Base-by-base conservation (phyloP, 1,284 basidiomycete genomes). In the Xanthoconium separans region DNA sequence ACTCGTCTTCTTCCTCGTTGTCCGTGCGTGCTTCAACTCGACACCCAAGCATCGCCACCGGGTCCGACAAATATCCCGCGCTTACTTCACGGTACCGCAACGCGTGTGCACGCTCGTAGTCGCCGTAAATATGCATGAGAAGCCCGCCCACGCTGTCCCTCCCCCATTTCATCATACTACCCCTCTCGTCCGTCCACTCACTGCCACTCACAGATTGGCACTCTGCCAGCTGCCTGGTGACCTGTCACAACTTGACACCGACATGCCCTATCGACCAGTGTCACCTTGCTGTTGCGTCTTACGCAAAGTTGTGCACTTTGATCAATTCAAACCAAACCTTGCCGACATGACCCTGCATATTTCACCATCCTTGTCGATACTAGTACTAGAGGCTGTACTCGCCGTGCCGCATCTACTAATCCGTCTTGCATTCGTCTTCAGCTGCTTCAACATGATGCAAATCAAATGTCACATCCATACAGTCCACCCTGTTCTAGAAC, bases 321-420 rank as follows among this genome's bases (percentile, higher is more conserved):
- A 22, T 16, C 45, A n/a, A 31, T 31, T 47, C 50, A 51, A 39
- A 37, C 13, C 43, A n/a, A 22, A 4, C n/a, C 31, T 57, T 57
- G 58, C 58, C 57, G 57, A 58, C 27, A 5, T 36, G 56, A 47
- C 57, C 57, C 56, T 58, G 44, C 50, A 58, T 22, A 22, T 61
- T 58, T 36, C 36, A 27, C 0, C 34, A 24, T 37, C 29, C 2
- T 20, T 45, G 10, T 29, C 11, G 16, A 7, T 33, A 33, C 13
- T 33, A 33, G 31, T 33, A 33, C 31, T 27, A 6, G 3, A 27
- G 27, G 7, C 27, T 7, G 7, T 27, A 27, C 27, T 27, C 6
- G 22, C 31, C 13, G 3, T 10, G 11, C 10, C 31, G n/a, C n/a
- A n/a, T n/a, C n/a, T n/a, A n/a, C n/a, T n/a, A 1, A 33, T 33